Evolutionary conservation across 2,329 filamentous ascomycete species (phyloP).

Genomic region (Beauveria caledonica): DNA sequence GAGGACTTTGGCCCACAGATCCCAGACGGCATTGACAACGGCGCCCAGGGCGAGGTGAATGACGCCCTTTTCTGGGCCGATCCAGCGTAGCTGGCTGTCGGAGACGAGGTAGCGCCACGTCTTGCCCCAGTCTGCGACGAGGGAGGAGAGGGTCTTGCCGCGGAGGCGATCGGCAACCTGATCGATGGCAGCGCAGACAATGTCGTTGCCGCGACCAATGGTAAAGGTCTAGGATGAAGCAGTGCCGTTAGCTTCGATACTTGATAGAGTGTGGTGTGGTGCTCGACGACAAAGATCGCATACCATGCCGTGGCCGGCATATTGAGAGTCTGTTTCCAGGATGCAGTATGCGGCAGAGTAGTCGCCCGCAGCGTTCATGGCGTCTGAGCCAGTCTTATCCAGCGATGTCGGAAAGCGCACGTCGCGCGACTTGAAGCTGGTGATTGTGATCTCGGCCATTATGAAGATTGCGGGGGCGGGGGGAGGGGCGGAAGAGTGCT

Average conservation of each 20-base stretch:
- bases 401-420: slow-evolving; percentile 84
- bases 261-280: slow-evolving; percentile 2
- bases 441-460: slow-evolving; percentile 56
- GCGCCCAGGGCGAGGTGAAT: slow-evolving; percentile 86
- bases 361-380: slow-evolving; percentile 90
- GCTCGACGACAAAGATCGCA: not conserved
- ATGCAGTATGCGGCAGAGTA: slow-evolving; percentile 96
- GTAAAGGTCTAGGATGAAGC: slow-evolving; percentile 48
- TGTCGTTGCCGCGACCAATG: slow-evolving; percentile 84
- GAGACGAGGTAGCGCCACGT: slow-evolving; percentile 90
- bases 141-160: slow-evolving; percentile 65
- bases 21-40: slow-evolving; percentile 87
- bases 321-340: slow-evolving; percentile 66
- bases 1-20: slow-evolving; percentile 85
- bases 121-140: slow-evolving; percentile 74
- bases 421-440: slow-evolving; percentile 62
- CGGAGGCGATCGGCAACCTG: slow-evolving; percentile 69
- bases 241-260: not conserved
- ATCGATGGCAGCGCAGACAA: slow-evolving; percentile 78
- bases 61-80: slow-evolving; percentile 88
- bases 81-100: slow-evolving; percentile 87
- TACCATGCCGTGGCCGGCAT: slow-evolving; percentile 73
- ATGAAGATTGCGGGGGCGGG: not conserved
- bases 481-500: not conserved
- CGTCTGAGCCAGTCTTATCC: slow-evolving; percentile 92